Percentiles rank a stretch among this genome's conserved stretches.
Conservation (phyloP, 176 grass and related monocot genomes). For the Raddia guianensis region DNA sequence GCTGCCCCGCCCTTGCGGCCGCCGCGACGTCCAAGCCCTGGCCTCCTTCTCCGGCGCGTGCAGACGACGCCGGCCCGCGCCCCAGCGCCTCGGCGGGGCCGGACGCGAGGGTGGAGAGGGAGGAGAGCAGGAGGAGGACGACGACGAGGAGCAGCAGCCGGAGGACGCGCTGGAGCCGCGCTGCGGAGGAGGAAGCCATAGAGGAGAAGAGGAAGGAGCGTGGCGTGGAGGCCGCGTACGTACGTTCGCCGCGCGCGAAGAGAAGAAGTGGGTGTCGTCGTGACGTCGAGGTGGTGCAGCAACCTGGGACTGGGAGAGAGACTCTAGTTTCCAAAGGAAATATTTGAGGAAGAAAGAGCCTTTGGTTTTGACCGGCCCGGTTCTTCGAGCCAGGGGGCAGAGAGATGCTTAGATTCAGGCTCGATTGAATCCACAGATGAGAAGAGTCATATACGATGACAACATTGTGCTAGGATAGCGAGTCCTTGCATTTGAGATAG, state of each 20-base stretch:
- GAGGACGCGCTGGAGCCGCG: background rate
- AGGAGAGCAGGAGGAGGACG: constrained; percentile 24
- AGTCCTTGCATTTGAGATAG: too few species aligned
- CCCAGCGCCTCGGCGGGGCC: background rate
- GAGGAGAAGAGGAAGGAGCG: background rate
- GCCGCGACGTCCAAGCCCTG: constrained; percentile 4
- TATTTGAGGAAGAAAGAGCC: background rate
- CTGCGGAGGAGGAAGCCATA: constrained; percentile 31
- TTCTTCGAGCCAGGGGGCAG: constrained; percentile 37
- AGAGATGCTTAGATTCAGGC: constrained; percentile 43
- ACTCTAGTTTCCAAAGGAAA: background rate
- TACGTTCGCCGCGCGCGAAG: background rate
- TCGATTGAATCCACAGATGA: constrained; percentile 24
- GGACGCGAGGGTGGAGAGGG: background rate
- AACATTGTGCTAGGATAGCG: too few species aligned
- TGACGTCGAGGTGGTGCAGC: constrained; percentile 27
- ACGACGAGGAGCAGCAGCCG: background rate
- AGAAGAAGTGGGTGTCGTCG: constrained; percentile 1
- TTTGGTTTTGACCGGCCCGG: constrained; percentile 16
- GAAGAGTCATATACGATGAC: too few species aligned
- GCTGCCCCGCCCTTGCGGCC: background rate
- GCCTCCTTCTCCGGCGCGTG: background rate
- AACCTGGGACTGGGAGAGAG: background rate
- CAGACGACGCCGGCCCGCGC: background rate
- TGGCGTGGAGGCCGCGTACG: background rate